Conservation (phyloP, 495 filamentous ascomycete species). For the Neurospora sp. region DNA sequence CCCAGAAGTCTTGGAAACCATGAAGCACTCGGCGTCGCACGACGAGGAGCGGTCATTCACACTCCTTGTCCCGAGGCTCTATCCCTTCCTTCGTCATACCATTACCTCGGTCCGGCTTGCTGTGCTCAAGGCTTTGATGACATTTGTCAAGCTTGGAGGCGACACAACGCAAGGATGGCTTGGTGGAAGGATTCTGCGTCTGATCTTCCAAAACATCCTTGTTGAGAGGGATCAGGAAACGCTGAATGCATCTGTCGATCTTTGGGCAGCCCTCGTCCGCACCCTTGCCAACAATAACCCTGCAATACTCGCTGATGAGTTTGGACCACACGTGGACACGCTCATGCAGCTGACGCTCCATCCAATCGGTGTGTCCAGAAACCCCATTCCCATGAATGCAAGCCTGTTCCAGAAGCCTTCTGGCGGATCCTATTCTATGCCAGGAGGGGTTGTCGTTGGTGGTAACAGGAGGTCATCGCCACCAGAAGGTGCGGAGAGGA, state of each 20-base stretch:
- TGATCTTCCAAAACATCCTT: conserved; percentile 89
- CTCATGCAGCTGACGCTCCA: conserved; percentile 73
- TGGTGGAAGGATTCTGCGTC: conserved; percentile 74
- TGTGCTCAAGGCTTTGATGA: conserved; percentile 83
- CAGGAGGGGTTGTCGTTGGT: conserved; percentile 33
- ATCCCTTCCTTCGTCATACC: conserved; percentile 92
- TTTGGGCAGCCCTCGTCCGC: conserved; percentile 72
- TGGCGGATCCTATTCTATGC: conserved; percentile 63
- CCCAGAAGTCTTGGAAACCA: conserved; percentile 81
- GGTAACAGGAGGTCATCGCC: conserved; percentile 53
- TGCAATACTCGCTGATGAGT: conserved; percentile 50
- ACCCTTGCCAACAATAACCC: conserved; percentile 51
- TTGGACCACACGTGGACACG: conserved; percentile 60
- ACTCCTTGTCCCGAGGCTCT: conserved; percentile 82
- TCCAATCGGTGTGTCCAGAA: conserved; percentile 80
- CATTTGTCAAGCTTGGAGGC: conserved; percentile 78
- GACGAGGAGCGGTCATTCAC: conserved; percentile 83
- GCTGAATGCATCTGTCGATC: conserved; percentile 67
- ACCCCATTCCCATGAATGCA: conserved; percentile 83
- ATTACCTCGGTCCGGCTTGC: conserved; percentile 92
- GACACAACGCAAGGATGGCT: conserved; percentile 84
- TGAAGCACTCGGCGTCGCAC: conserved; percentile 78
- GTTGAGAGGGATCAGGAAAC: conserved; percentile 78
- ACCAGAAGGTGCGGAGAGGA: conserved; percentile 31
- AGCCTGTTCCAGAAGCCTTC: conserved; percentile 87